These are phyloP conservation scores for Chenopodium suecicum DNA, from an alignment of 148 eudicot genomes.

Conservation along the genomic window DNA sequence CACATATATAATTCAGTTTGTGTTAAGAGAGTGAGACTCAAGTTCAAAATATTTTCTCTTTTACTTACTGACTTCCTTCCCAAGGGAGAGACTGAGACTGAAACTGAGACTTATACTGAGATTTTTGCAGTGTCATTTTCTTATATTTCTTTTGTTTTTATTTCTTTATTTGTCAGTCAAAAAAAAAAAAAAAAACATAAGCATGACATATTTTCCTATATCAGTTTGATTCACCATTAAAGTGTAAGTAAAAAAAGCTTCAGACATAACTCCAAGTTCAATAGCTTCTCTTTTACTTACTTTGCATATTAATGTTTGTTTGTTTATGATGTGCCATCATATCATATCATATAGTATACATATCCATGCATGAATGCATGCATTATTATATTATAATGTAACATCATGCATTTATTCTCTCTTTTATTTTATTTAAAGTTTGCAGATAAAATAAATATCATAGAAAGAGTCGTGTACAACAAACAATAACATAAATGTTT, in stretches of 20 bases:
- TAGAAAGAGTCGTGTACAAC: constrained; percentile 3
- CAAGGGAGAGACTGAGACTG: constrained; percentile 9
- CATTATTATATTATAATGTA: background rate
- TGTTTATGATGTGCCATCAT: background rate
- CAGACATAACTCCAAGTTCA: constrained; percentile 9
- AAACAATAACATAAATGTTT: constrained; percentile 10
- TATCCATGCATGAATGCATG: background rate
- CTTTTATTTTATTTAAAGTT: background rate
- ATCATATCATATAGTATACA: too few species aligned
- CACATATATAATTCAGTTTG: background rate
- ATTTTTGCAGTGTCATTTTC: background rate
- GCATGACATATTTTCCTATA: constrained; percentile 13
- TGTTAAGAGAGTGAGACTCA: constrained; percentile 2
- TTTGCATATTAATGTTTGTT: background rate
- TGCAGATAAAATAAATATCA: background rate
- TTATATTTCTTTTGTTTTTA: background rate
- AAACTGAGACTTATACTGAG: constrained; percentile 6
- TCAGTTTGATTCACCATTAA: constrained; percentile 16
- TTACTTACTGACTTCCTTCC: constrained; percentile 1
- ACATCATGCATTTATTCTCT: constrained; percentile 1
- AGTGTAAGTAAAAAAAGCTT: constrained; percentile 10
- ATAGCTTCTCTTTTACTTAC: background rate
- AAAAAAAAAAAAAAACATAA: background rate
- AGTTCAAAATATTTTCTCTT: background rate
- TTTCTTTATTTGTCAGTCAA: background rate